Evolutionary conservation across 352 stramenopile species (phyloP).

Genomic region (Pythium brassicae): DNA sequence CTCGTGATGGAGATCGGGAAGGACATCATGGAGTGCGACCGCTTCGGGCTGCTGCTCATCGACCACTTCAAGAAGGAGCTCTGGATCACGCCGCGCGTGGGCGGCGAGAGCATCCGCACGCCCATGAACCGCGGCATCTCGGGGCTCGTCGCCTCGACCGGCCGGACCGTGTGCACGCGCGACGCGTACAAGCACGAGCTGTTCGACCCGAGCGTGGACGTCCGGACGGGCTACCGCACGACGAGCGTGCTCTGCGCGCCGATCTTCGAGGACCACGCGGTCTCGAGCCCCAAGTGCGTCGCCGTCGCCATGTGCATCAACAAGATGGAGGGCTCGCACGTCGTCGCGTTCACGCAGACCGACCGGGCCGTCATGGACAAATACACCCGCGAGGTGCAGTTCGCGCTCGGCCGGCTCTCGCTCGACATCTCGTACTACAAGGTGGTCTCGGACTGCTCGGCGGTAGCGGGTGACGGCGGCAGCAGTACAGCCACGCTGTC

Average conservation of each 20-base stretch:
- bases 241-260: slow-evolving; percentile 72
- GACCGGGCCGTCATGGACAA: slow-evolving; percentile 59
- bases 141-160: slow-evolving; percentile 61
- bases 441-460: slow-evolving; percentile 44
- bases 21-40: slow-evolving; percentile 70
- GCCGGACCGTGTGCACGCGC: slow-evolving; percentile 45
- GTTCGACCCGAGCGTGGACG: slow-evolving; percentile 64
- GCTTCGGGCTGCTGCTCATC: slow-evolving; percentile 63
- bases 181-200: slow-evolving; percentile 73
- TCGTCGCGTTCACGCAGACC: slow-evolving; percentile 62
- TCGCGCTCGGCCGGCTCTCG: slow-evolving; percentile 55
- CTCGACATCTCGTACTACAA: slow-evolving; percentile 82
- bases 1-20: slow-evolving; percentile 73
- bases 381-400: slow-evolving; percentile 62
- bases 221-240: slow-evolving; percentile 71
- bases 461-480: slow-evolving; percentile 9
- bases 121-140: slow-evolving; percentile 69
- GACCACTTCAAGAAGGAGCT: slow-evolving; percentile 78
- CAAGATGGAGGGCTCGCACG: slow-evolving; percentile 70
- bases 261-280: slow-evolving; percentile 61
- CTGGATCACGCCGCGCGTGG: slow-evolving; percentile 58
- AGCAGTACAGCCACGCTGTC: too few species aligned
- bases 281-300: slow-evolving; percentile 46
- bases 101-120: slow-evolving; percentile 46
- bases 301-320: slow-evolving; percentile 88